These are phyloP conservation scores for Penicillium diatomitis DNA, from an alignment of 495 filamentous ascomycete genomes.

Conservation along the genomic window DNA sequence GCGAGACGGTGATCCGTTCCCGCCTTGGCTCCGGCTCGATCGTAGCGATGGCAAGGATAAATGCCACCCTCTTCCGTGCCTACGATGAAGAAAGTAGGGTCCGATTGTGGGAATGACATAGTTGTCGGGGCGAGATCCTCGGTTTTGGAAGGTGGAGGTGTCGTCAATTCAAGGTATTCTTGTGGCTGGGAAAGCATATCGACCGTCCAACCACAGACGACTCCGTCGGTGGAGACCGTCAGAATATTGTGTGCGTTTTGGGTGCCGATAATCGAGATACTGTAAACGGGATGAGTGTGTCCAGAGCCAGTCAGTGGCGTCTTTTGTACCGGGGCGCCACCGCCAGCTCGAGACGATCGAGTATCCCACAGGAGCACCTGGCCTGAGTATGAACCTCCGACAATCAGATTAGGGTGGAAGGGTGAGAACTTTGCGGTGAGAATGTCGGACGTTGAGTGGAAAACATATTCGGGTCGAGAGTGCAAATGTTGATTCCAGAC, in stretches of 20 bases:
- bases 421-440: conserved; percentile 93
- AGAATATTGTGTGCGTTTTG: conserved; percentile 99
- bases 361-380: conserved; percentile 99
- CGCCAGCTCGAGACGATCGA: conserved; percentile 51
- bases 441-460: conserved; percentile 93
- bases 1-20: conserved; percentile 78
- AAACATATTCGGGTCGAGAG: conserved; percentile 88
- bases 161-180: conserved; percentile 76
- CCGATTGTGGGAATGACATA: conserved; percentile 91
- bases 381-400: conserved; percentile 90
- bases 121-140: conserved; percentile 94
- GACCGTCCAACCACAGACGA: conserved; percentile 91
- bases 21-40: conserved; percentile 91
- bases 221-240: conserved; percentile 89
- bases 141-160: conserved; percentile 80
- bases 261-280: conserved; percentile 88
- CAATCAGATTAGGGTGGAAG: conserved; percentile 90
- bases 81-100: conserved; percentile 95
- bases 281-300: conserved; percentile 95
- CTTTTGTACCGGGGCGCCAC: conserved; percentile 83
- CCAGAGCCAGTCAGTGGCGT: conserved; percentile 86
- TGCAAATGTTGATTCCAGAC: conserved; percentile 96
- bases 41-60: conserved; percentile 92
- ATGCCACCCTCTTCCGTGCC: conserved; percentile 95
- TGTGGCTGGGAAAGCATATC: conserved; percentile 96